A percentile compares a stretch with the other conserved stretches of the same genome.
These are phyloP conservation scores for Pezizomycotina sp. DNA, from an alignment of 2,329 filamentous ascomycete genomes.

Conservation along the genomic window DNA sequence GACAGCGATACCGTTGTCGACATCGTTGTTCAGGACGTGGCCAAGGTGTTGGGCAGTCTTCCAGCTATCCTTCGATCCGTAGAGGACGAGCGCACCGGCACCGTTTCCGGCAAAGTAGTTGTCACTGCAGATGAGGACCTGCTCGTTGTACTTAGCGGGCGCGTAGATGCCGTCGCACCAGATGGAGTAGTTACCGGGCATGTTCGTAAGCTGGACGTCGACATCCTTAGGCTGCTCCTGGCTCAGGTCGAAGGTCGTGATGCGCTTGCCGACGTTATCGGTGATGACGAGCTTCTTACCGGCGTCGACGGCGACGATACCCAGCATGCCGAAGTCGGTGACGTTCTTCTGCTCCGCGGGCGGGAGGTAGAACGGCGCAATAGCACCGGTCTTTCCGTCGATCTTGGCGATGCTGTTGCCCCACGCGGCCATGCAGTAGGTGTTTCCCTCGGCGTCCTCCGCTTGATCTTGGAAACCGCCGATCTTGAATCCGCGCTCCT, in stretches of 20 bases:
- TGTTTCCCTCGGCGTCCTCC: conserved; percentile 1
- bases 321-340: background rate
- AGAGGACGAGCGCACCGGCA: conserved; percentile 3
- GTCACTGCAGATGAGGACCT: conserved; percentile 1
- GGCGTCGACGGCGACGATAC: conserved; percentile 4
- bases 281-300: conserved; percentile 2
- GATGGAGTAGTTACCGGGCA: conserved; percentile 1
- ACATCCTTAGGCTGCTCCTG: background rate
- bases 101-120: background rate
- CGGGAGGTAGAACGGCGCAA: conserved; percentile 1
- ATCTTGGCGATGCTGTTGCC: conserved; percentile 4
- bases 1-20: conserved; percentile 1
- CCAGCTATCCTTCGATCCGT: conserved; percentile 1
- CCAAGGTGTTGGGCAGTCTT: conserved; percentile 2
- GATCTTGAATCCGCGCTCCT: conserved; percentile 1
- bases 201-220: background rate
- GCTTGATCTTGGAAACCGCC: conserved; percentile 6
- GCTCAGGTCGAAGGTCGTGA: conserved; percentile 2
- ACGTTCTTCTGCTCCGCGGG: conserved; percentile 3
- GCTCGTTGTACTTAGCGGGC: conserved; percentile 3
- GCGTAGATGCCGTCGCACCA: conserved; percentile 7
- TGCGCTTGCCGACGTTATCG: conserved; percentile 1
- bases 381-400: background rate
- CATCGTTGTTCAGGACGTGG: conserved; percentile 1
- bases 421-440: conserved; percentile 5